Conservation (phyloP, 192 early-diverging fungal genomes). For the Geosiphon pyriformis region DNA sequence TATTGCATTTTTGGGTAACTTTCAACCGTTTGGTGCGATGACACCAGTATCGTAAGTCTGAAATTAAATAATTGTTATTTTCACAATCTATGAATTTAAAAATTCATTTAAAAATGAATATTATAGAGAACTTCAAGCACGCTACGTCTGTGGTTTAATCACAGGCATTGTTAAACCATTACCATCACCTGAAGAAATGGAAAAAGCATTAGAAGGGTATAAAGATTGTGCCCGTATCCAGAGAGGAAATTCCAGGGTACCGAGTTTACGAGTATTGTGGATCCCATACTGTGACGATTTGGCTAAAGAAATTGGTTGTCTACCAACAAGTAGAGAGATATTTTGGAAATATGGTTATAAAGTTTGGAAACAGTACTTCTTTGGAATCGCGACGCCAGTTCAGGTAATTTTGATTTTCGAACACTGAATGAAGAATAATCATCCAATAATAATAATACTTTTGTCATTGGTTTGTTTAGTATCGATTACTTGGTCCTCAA, state of each 20-base stretch:
- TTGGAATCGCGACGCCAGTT: slow-evolving; percentile 29
- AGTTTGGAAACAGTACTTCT: slow-evolving; percentile 20
- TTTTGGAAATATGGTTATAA: slow-evolving; percentile 24
- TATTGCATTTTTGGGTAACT: slow-evolving; percentile 54
- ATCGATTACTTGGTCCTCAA: neutral
- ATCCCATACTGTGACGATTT: slow-evolving; percentile 42
- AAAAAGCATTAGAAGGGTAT: slow-evolving; percentile 33
- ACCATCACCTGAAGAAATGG: slow-evolving; percentile 43
- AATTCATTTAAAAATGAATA: neutral
- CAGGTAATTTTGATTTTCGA: slow-evolving; percentile 11
- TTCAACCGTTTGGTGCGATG: slow-evolving; percentile 50
- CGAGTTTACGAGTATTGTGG: slow-evolving; percentile 47
- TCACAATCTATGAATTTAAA: neutral
- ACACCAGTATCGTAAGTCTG: slow-evolving; percentile 42
- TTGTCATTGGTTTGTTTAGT: neutral
- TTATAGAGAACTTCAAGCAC: slow-evolving; percentile 47
- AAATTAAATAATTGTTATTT: too few relatives aligned
- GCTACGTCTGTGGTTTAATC: slow-evolving; percentile 43
- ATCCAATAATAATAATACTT: neutral
- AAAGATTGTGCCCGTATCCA: slow-evolving; percentile 20
- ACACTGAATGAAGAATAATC: neutral
- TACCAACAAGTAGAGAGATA: slow-evolving; percentile 35
- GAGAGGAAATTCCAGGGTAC: slow-evolving; percentile 33
- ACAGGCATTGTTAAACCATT: slow-evolving; percentile 31
- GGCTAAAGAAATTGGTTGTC: slow-evolving; percentile 40